Evolutionary conservation across 202 grass and related monocot species (phyloP), one percentile per base, ranked within the genome.

Genomic region (Saccharum hybrid): DNA sequence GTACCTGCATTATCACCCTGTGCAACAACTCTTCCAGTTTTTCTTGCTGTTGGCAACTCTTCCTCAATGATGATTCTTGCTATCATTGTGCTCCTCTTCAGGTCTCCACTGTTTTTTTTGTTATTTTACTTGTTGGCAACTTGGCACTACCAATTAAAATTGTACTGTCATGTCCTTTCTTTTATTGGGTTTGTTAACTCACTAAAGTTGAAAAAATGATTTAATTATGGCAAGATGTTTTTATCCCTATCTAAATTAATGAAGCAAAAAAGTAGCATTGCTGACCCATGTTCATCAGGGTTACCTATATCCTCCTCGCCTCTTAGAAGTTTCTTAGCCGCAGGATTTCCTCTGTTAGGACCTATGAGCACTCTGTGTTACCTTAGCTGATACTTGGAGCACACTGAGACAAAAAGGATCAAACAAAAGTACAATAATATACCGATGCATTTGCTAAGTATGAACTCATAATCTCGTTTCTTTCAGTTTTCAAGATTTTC

Each of bases 31-130:
- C 96, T 98, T 88, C 96, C 96, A 72, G 96, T 98, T 59, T 98
- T 98, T 86, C 96, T 98, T 52, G 96, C 93, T 62, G 96, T 98
- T 85, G 96, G 96, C 10, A 98, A 98, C 85, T 98, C 96, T 59
- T 95, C 92, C 16, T 96, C 96, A 23, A 96, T 98, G 96, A 87
- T 98, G 91, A 86, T 98, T 88, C 81, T 93, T 51, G 96, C 96
- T 0, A 98, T 98, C 79, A 96, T 98, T 79, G 93, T 98, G 63
- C 93, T 98, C 38, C 89, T 98, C 51, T 98, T 98, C 82, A 98
- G 93, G 96, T 98, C 8, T 75, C 63, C 45, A 41, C 4, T 66
- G 10, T 48, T 52, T 68, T 26, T 54, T 54, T 18, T 67, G 26
- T 34, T 86, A 22, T 33, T 78, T 72, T 82, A 6, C 11, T 74